These are phyloP conservation scores for Neurospora sp. DNA, from an alignment of 495 filamentous ascomycete genomes.

Conservation along the genomic window DNA sequence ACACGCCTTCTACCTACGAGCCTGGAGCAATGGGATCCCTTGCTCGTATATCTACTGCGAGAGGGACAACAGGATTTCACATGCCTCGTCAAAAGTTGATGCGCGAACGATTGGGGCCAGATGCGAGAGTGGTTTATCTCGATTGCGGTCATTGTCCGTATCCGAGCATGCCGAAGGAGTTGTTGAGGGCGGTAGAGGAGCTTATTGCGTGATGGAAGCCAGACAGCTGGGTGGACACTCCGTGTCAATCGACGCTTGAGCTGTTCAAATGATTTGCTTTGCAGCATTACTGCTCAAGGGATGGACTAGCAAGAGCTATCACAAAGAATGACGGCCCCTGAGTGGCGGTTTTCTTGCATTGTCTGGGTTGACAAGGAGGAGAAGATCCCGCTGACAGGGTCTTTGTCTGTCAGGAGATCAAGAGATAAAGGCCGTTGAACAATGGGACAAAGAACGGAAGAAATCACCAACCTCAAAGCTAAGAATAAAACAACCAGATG, in stretches of 20 bases:
- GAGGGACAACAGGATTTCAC: not conserved
- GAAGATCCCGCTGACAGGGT: not conserved
- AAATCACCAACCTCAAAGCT: not conserved
- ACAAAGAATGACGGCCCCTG: not conserved
- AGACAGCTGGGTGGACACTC: not conserved
- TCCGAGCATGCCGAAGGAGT: not conserved
- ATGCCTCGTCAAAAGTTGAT: not conserved
- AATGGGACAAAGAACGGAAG: not conserved
- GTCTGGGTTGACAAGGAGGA: not conserved
- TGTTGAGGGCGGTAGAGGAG: not conserved
- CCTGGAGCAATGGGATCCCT: not conserved
- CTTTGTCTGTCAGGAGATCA: not conserved
- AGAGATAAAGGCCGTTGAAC: not conserved
- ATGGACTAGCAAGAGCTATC: not conserved
- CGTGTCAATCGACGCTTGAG: not conserved
- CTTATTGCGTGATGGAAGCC: not conserved
- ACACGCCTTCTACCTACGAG: not conserved
- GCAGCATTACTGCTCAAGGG: not conserved
- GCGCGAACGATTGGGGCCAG: not conserved
- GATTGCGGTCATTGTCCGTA: not conserved
- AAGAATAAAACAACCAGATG: not conserved
- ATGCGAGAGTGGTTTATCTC: not conserved
- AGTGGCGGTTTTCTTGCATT: not conserved
- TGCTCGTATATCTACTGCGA: not conserved
- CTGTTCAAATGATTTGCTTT: not conserved